Base-by-base conservation (phyloP, 345 rosid genomes). In the Citrus maxima region DNA sequence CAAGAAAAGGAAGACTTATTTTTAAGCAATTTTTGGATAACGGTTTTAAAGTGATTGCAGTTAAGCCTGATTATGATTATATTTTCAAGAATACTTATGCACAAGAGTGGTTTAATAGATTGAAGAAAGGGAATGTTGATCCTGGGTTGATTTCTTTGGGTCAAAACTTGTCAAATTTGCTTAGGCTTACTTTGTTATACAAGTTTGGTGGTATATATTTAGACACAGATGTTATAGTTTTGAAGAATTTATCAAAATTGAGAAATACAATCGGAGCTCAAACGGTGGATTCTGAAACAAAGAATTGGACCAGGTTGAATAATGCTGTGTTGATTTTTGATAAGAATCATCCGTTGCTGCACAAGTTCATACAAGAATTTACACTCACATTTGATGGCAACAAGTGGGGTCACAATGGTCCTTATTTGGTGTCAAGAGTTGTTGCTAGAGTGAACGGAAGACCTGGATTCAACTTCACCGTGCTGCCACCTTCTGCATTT, bases 381-480 rank as follows among this genome's bases (percentile, higher is more conserved):
- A 88, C 97, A 0, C 87, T 83, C 75, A 91, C 95, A 10, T 96
- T 96, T 66, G 85, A 96, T 82, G 98, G 98, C 21, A 92, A 86
- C 85, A 96, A 88, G 81, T 96, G 99, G 99, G 99, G 99, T 6
- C 97, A 96, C 68, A 96, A 96, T 67, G 99, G 99, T 72, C 99
- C 97, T 2, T 94, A 96, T 75, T 77, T 96, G 62, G 97, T 94
- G 27, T 96, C 98, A 0, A 86, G 99, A 76, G 99, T 96, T 7
- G 86, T 93, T 24, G 73, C 88, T 7, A 87, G 92, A 73, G 76
- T 93, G 16, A 73, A 21, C 2, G 82, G 72, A 1, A 80, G 82
- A 63, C 78, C 90, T 24, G 89, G 87, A 38, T 81, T 80, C 37
- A 73, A 87, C 82, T 90, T 93, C 86, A 84, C 89, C 0, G 92